Percentiles rank a stretch among this genome's conserved stretches.
phyloP scores from a whole-genome alignment of 306 rosid genomes.

The Echinosophora koreensis region DNA sequence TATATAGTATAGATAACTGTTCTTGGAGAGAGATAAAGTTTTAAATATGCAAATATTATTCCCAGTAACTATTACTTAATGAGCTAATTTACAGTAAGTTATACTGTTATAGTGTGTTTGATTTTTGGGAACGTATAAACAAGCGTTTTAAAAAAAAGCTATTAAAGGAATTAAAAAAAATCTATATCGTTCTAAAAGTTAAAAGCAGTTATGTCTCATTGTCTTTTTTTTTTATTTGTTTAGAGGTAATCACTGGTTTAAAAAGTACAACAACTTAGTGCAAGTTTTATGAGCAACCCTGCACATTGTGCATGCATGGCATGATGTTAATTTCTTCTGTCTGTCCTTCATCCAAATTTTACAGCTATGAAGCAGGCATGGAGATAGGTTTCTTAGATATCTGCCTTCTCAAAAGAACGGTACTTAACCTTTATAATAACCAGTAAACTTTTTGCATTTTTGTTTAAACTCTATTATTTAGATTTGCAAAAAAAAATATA shows the following conservation, averaged over 20 bases:
- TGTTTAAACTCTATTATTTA: neutral
- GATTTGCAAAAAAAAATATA: no score
- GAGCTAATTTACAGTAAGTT: no score
- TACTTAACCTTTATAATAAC: slow-evolving; percentile 25
- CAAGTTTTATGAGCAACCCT: slow-evolving; percentile 11
- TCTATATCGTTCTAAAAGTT: neutral
- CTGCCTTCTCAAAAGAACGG: slow-evolving; percentile 46
- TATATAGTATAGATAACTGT: no score
- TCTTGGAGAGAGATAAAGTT: no score
- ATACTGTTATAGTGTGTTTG: no score
- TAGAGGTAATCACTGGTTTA: neutral
- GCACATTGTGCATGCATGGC: slow-evolving; percentile 52
- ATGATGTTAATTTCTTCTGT: slow-evolving; percentile 49
- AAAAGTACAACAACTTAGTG: slow-evolving; percentile 28
- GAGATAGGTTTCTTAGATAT: slow-evolving; percentile 41
- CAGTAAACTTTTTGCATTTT: slow-evolving; percentile 34
- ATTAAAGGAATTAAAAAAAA: no score
- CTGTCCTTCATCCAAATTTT: slow-evolving; percentile 35
- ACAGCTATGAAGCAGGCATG: slow-evolving; percentile 38
- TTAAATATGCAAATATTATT: no score
- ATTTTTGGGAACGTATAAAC: no score
- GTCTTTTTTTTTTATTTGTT: neutral
- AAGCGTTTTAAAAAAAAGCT: no score
- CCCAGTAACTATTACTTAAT: no score
- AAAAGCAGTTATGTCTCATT: neutral